Conservation (phyloP, 129 eudicot genomes). For the Arctium minus region DNA sequence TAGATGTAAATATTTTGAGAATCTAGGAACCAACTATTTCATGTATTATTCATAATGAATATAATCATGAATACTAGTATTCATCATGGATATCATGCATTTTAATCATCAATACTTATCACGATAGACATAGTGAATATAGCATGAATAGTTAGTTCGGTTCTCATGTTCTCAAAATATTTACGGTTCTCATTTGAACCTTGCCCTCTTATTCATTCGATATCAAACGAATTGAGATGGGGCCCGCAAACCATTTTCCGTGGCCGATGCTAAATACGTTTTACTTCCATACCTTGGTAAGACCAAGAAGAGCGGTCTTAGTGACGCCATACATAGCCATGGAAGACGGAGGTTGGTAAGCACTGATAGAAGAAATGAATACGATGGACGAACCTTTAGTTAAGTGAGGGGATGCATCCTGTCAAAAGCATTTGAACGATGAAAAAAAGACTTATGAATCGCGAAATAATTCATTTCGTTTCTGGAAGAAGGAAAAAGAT, state of each 20-base stretch:
- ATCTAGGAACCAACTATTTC: no score
- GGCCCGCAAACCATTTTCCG: not conserved
- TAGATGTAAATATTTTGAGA: no score
- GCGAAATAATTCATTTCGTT: not conserved
- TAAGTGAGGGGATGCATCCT: conserved; percentile 84
- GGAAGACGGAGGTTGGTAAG: conserved; percentile 41
- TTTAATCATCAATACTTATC: no score
- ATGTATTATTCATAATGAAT: no score
- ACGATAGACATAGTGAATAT: no score
- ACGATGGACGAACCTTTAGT: conserved; percentile 64
- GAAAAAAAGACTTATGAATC: not conserved
- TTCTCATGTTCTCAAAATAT: no score
- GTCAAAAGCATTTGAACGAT: not conserved
- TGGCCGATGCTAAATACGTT: not conserved
- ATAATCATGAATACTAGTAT: no score
- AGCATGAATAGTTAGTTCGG: no score
- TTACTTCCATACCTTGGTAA: conserved; percentile 64
- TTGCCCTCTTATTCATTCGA: no score
- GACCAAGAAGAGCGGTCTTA: conserved; percentile 91
- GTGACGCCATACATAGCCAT: conserved; percentile 94
- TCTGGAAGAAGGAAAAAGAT: not conserved
- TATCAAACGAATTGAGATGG: not conserved
- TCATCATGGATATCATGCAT: no score
- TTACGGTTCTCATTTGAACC: no score
- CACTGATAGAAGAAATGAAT: conserved; percentile 62